Percentiles rank a stretch among this genome's conserved stretches.
Conservation (phyloP, 1,284 basidiomycete species). For the Exobasidium cylindrosporum region DNA sequence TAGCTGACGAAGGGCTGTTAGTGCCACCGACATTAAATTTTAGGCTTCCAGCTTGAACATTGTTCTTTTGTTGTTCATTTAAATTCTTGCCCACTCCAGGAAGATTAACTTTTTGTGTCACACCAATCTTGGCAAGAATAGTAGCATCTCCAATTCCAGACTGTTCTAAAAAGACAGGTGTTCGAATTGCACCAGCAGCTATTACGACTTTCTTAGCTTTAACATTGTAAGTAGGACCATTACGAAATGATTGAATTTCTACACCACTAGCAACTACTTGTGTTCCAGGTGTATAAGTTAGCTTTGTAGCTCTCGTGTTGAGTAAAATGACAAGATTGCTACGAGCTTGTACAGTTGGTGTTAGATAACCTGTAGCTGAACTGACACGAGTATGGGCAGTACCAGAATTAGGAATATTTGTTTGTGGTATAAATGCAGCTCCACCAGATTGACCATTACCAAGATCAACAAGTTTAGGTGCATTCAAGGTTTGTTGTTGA, state of each 20-base stretch:
- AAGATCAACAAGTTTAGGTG: slow-evolving; percentile 55
- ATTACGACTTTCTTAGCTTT: slow-evolving; percentile 56
- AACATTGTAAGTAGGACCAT: not conserved
- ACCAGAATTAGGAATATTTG: slow-evolving; percentile 50
- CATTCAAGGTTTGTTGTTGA: slow-evolving; percentile 51
- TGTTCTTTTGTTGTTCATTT: slow-evolving; percentile 58
- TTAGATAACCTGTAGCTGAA: slow-evolving; percentile 59
- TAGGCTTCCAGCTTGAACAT: not conserved
- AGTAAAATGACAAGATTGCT: slow-evolving; percentile 35
- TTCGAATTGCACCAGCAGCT: slow-evolving; percentile 57
- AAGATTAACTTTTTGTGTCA: slow-evolving; percentile 50
- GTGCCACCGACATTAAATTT: not conserved
- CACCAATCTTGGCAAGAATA: slow-evolving; percentile 25
- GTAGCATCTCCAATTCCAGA: slow-evolving; percentile 36
- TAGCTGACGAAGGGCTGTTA: not conserved
- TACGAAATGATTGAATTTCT: not conserved
- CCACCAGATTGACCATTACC: slow-evolving; percentile 64
- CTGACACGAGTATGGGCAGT: slow-evolving; percentile 56
- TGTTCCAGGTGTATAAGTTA: slow-evolving; percentile 13
- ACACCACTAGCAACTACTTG: not conserved
- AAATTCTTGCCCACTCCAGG: slow-evolving; percentile 62
- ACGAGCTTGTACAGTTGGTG: slow-evolving; percentile 39
- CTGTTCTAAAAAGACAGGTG: slow-evolving; percentile 45
- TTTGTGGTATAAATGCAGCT: slow-evolving; percentile 57
- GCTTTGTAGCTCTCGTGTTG: slow-evolving; percentile 32